These are phyloP conservation scores for Ambrosiella beaveri DNA, from an alignment of 2,329 filamentous ascomycete species.

Conservation along the genomic window DNA sequence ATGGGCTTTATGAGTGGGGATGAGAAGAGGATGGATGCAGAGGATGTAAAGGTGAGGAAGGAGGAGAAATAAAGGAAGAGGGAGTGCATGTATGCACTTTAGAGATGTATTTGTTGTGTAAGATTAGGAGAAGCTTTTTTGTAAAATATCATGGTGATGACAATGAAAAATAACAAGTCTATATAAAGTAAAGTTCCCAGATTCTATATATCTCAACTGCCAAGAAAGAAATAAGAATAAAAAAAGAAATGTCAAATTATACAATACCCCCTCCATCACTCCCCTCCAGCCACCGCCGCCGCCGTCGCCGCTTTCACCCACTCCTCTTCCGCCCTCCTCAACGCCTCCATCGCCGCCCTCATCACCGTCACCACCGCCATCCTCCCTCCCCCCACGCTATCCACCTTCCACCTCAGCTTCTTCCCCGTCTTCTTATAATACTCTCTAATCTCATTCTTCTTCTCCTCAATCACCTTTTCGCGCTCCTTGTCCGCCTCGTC, in stretches of 20 bases:
- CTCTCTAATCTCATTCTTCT: conserved; percentile 53
- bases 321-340: conserved; percentile 51
- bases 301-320: conserved; percentile 57
- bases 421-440: conserved; percentile 56
- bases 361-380: conserved; percentile 62
- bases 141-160: too few relatives aligned
- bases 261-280: conserved; percentile 17
- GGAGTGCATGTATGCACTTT: background rate
- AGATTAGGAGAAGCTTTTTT: background rate
- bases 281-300: conserved; percentile 44
- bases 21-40: conserved; percentile 23
- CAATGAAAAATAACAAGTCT: too few relatives aligned
- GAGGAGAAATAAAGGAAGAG: background rate
- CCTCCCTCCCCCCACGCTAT: conserved; percentile 54
- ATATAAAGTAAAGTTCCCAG: background rate
- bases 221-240: background rate
- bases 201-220: background rate
- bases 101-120: background rate
- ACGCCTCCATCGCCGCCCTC: conserved; percentile 51
- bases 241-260: background rate
- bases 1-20: conserved; percentile 42
- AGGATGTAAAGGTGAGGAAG: conserved; percentile 28
- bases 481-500: conserved; percentile 63
- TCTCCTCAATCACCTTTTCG: conserved; percentile 44
- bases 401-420: conserved; percentile 51